Evolutionary conservation across 148 eudicot species (phyloP), one percentile per base, ranked within the genome.

Genomic region (Suaeda aralocaspica): DNA sequence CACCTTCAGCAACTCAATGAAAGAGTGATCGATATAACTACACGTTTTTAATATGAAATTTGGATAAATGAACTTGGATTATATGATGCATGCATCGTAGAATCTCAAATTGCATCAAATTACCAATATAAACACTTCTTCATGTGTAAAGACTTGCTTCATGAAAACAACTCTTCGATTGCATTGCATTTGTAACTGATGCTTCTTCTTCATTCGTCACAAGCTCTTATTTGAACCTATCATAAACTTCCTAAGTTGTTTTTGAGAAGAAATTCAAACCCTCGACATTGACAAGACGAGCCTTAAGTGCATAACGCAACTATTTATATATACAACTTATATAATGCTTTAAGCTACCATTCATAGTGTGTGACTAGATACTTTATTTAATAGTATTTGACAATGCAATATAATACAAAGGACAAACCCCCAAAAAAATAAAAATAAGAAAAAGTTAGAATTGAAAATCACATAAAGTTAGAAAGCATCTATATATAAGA

Each of bases 251-350:
- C 31, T 36, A 22, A n/a, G 50, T 42, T 34, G 19, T 39, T 41
- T 42, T 63, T 41, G 67, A 15, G 49, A 63, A 42, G 49, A 41
- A 63, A 62, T 3, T 48, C 39, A 45, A 13, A 5, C 67, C 24
- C 31, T 63, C 31, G 24, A 41, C 31, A 63, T 41, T 42, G 50
- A 63, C 67, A 24, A 63, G 67, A 62, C 67, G 21, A 39, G 67
- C 30, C 66, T 42, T 63, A 39, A 39, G 19, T 39, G 36, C 14
- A 11, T 13, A 41, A 41, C n/a, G 50, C 25, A 63, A 41, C 50
- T 34, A 30, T 63, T 21, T 63, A 22, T 11, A 24, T 55, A 25
- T 55, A 52, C 16, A 14, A 46, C 16, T 13, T 55, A 9, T 42
- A 42, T 63, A 63, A 42, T 42, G 67, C 30, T 21, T 39, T 39